Percentiles rank a stretch among this genome's conserved stretches.
phyloP scores from a whole-genome alignment of 2,329 filamentous ascomycete genomes.

The Zarea fungicola region DNA sequence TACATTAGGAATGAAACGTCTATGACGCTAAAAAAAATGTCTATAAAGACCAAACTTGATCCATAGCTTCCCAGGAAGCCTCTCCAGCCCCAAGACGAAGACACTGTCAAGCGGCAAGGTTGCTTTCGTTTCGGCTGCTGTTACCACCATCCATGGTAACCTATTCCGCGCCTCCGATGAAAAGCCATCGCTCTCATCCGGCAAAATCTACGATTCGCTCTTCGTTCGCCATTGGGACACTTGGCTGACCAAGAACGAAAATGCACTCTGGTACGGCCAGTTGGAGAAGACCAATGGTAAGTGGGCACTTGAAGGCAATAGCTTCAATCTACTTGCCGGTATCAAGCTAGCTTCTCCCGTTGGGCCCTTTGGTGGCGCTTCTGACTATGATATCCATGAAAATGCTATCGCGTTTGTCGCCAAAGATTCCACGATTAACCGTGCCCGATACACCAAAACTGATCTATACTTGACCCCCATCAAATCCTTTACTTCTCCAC shows the following conservation, averaged over 20 bases:
- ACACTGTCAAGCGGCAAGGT: conserved; percentile 43
- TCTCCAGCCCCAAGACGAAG: conserved; percentile 57
- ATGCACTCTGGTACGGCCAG: conserved; percentile 67
- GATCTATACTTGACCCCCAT: conserved; percentile 72
- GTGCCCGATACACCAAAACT: conserved; percentile 72
- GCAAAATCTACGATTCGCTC: conserved; percentile 66
- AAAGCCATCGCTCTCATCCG: conserved; percentile 56
- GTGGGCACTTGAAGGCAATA: conserved; percentile 37
- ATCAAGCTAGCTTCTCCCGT: conserved; percentile 61
- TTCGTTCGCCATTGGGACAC: conserved; percentile 81
- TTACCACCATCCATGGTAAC: conserved; percentile 62
- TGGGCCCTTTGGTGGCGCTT: conserved; percentile 69
- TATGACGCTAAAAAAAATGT: background rate
- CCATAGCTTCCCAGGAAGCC: conserved; percentile 42
- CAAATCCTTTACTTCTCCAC: conserved; percentile 51
- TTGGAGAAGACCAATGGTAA: conserved; percentile 41
- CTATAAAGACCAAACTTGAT: conserved; percentile 35
- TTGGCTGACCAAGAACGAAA: conserved; percentile 64
- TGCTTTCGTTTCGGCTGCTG: conserved; percentile 55
- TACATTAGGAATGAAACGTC: no score
- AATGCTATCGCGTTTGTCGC: conserved; percentile 67
- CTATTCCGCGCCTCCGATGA: conserved; percentile 62
- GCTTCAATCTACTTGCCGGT: conserved; percentile 60
- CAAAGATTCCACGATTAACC: conserved; percentile 66
- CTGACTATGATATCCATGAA: conserved; percentile 72